Base-by-base conservation (phyloP, 257 asterid species). In the Agastache rugosa region DNA sequence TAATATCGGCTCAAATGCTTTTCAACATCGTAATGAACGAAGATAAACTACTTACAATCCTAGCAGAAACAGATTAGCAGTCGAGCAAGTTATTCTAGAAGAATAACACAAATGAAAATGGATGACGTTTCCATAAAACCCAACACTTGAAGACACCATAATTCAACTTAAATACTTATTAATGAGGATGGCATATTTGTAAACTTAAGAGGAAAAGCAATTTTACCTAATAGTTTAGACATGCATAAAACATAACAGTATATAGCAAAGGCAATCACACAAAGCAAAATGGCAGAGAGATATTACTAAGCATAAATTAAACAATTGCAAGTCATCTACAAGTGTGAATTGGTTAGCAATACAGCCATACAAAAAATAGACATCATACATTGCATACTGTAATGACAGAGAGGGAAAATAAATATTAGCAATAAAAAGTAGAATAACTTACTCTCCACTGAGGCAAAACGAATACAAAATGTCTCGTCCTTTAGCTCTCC, bases 401-500 rank as follows among this genome's bases (percentile, higher is more conserved):
- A 35, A 37, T 31, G 22, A 23, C 14, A 25, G 41, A 42, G 23
- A 15, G 19, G 11, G 34, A 44, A 6, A 16, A 16, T 23, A 58
- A 22, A 74, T 16, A 15, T 42, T 16, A 35, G 25, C 66, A 22
- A 53, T 25, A 17, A 35, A 63, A 67, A 61, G 63, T n/a, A 16
- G 55, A 79, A 14, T 6, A 39, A 83, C 95, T 83, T 75, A 91
- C 98, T 87, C 84, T 91, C 96, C 44, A 93, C 77, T 3, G 93
- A 86, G 23, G 92, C 76, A 81, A 93, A 91, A n/a, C 96, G 88
- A 50, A 93, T 87, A 59, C 86, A 79, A 76, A 93, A 93, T 0
- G 88, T 84, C 88, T 91, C 98, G 3, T 91, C 89, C 83, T 93
- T 93, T 54, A 91, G 63, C 79, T 93, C 97, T 53, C 93, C 97